Percentiles rank a stretch among this genome's conserved stretches.
Conservation (phyloP, 768 basidiomycete genomes). For the Lactifluus rugatus region DNA sequence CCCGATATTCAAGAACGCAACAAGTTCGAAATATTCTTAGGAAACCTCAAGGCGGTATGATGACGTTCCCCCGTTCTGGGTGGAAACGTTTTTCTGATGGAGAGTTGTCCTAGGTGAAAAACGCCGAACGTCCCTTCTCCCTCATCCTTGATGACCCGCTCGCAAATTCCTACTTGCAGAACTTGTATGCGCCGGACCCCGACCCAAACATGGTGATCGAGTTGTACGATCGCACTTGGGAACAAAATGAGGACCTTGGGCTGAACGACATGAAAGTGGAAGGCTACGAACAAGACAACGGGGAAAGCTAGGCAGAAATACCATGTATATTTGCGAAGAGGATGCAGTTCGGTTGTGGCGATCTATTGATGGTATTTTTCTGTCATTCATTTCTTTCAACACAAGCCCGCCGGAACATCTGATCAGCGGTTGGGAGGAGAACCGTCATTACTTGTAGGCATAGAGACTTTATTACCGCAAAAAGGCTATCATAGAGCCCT, state of each 20-base stretch:
- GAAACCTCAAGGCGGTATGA: constrained; percentile 62
- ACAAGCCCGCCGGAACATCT: neutral
- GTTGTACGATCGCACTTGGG: constrained; percentile 71
- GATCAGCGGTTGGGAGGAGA: neutral
- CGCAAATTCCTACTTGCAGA: constrained; percentile 92
- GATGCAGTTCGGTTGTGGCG: neutral
- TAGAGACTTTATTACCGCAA: neutral
- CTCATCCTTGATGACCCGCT: constrained; percentile 92
- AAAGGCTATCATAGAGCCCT: neutral
- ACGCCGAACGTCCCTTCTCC: constrained; percentile 73
- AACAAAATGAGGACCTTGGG: constrained; percentile 93
- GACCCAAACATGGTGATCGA: constrained; percentile 89
- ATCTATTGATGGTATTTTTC: neutral
- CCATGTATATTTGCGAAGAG: neutral
- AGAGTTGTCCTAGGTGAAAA: constrained; percentile 51
- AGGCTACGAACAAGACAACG: constrained; percentile 42
- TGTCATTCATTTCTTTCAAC: neutral
- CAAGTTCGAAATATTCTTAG: constrained; percentile 70
- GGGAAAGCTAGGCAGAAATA: neutral
- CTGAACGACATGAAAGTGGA: constrained; percentile 86
- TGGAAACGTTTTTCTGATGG: neutral
- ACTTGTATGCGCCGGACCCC: constrained; percentile 92
- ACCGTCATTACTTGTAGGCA: neutral
- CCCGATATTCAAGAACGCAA: constrained; percentile 24
- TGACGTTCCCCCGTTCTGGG: constrained; percentile 18